Conservation (phyloP, 2,329 filamentous ascomycete genomes). For the Nigrograna mackinnonii region DNA sequence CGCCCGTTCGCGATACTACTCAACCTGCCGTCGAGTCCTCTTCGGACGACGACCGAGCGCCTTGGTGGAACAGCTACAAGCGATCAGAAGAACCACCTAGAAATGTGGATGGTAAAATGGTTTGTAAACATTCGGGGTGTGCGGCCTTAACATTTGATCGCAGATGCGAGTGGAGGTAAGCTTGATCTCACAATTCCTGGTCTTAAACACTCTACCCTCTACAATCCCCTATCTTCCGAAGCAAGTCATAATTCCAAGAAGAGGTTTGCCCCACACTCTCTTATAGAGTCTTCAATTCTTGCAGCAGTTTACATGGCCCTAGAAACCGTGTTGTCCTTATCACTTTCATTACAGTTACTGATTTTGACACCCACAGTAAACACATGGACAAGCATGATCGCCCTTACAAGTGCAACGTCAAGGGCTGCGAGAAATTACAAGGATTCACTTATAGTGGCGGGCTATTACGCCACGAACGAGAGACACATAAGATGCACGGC, state of each 20-base stretch:
- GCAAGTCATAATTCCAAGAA: too few relatives aligned
- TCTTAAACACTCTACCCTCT: too few relatives aligned
- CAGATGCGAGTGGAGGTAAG: slow-evolving; percentile 94
- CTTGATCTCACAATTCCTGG: slow-evolving; percentile 23
- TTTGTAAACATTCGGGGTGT: slow-evolving; percentile 72
- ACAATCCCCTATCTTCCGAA: too few relatives aligned
- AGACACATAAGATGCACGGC: slow-evolving; percentile 89
- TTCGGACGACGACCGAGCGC: slow-evolving; percentile 30
- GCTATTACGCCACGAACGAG: slow-evolving; percentile 84
- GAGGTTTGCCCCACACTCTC: too few relatives aligned
- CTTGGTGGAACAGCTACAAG: slow-evolving; percentile 44
- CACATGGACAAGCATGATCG: slow-evolving; percentile 98
- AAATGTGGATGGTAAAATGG: slow-evolving; percentile 74
- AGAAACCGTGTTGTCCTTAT: too few relatives aligned
- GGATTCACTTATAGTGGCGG: slow-evolving; percentile 96
- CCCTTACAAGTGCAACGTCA: slow-evolving; percentile 81
- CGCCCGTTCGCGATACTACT: slow-evolving; percentile 30
- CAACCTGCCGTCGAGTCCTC: slow-evolving; percentile 29
- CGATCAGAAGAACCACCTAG: slow-evolving; percentile 56
- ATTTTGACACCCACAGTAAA: slow-evolving; percentile 62
- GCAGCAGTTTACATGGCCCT: too few relatives aligned
- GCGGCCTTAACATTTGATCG: slow-evolving; percentile 72
- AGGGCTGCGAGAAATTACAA: slow-evolving; percentile 84
- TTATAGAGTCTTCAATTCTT: too few relatives aligned
- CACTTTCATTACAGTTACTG: background rate